Conservation (phyloP, 495 filamentous ascomycete genomes). For the Cladorrhinum samala region DNA sequence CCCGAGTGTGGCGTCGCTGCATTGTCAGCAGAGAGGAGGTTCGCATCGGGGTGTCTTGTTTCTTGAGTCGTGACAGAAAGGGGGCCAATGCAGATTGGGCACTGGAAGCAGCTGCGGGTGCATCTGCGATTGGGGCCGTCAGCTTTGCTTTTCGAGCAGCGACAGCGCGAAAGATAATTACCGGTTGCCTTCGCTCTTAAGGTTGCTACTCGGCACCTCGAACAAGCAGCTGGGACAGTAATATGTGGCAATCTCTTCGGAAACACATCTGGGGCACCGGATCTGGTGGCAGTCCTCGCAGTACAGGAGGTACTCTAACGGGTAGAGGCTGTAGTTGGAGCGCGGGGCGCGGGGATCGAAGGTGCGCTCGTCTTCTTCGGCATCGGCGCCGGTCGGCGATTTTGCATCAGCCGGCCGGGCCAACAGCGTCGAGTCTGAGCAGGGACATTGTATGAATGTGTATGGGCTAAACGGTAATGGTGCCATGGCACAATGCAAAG, state of each 20-base stretch:
- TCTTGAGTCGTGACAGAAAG: conserved; percentile 66
- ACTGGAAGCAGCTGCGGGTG: conserved; percentile 90
- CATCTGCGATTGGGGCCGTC: conserved; percentile 55
- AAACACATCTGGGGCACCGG: conserved; percentile 82
- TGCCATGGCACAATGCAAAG: conserved; percentile 48
- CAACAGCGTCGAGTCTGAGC: conserved; percentile 55
- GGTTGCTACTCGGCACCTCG: conserved; percentile 82
- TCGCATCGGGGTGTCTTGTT: conserved; percentile 35
- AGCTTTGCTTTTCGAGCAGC: neutral
- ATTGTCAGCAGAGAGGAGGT: conserved; percentile 33
- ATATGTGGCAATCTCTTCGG: conserved; percentile 88
- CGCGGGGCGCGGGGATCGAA: conserved; percentile 82
- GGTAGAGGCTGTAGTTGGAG: conserved; percentile 83
- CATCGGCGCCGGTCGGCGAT: conserved; percentile 37
- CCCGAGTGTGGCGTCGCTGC: conserved; percentile 34
- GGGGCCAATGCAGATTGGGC: conserved; percentile 79
- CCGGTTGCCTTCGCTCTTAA: conserved; percentile 90
- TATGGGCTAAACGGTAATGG: conserved; percentile 72
- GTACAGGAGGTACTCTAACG: conserved; percentile 88
- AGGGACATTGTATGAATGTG: conserved; percentile 88
- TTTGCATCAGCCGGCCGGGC: conserved; percentile 34
- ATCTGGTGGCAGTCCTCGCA: conserved; percentile 97
- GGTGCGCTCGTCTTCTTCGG: conserved; percentile 66
- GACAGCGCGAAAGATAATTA: conserved; percentile 35
- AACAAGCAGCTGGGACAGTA: conserved; percentile 96